Conservation (phyloP, 345 rosid genomes). For the Rhodamnia rubescens region DNA sequence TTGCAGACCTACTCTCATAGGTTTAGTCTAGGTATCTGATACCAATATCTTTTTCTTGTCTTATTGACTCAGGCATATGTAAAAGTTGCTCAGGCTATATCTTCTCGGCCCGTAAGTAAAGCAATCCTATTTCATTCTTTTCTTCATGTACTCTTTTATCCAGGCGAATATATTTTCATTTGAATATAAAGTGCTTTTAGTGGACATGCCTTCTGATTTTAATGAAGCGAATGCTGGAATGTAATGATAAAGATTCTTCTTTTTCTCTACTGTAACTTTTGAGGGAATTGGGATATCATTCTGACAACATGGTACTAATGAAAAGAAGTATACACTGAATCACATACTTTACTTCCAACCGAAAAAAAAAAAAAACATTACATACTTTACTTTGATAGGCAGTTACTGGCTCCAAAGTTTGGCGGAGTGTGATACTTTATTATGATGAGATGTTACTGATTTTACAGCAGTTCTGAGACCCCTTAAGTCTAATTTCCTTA, state of each 20-base stretch:
- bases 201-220: not conserved
- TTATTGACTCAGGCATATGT: constrained; percentile 58
- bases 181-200: not conserved
- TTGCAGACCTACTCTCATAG: not conserved
- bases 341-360: not conserved
- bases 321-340: not conserved
- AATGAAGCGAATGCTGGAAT: not conserved
- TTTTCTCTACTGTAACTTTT: not conserved
- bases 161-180: not conserved
- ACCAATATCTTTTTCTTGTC: not conserved
- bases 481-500: not conserved
- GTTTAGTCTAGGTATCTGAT: not conserved
- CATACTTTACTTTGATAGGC: not conserved
- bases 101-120: constrained; percentile 77
- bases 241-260: not conserved
- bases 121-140: not conserved
- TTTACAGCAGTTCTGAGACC: not conserved
- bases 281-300: not conserved
- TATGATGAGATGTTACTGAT: not conserved
- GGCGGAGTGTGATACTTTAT: not conserved
- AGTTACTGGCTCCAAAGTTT: not conserved
- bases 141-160: not conserved
- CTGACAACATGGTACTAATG: not conserved
- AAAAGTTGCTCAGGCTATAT: constrained; percentile 91
- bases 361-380: not conserved